Evolutionary conservation across 2,329 filamentous ascomycete species (phyloP).

Genomic region (Clathrospora elynae): DNA sequence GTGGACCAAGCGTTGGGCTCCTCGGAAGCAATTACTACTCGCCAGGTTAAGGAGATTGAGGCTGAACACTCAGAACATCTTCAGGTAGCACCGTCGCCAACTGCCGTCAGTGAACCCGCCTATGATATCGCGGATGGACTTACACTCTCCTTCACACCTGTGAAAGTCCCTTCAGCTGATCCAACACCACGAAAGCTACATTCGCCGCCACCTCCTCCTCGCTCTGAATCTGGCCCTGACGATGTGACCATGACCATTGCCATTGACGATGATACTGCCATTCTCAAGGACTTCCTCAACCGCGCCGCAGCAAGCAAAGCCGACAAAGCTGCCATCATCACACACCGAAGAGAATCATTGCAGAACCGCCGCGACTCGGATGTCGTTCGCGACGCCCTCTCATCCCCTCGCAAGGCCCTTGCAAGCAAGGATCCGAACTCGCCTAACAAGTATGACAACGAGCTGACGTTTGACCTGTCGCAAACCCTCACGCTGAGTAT

Average conservation of each 20-base stretch:
- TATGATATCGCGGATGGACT: slow-evolving; percentile 42
- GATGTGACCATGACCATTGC: slow-evolving; percentile 41
- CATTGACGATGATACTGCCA: slow-evolving; percentile 55
- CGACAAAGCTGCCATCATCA: slow-evolving; percentile 40
- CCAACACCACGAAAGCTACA: slow-evolving; percentile 32
- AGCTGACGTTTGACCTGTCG: slow-evolving; percentile 39
- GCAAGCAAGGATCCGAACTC: slow-evolving; percentile 56
- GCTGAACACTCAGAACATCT: background rate
- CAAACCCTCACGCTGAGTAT: slow-evolving; percentile 35
- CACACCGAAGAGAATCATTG: slow-evolving; percentile 50
- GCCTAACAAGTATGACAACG: slow-evolving; percentile 47
- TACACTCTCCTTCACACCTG: slow-evolving; percentile 28
- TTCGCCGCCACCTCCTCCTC: slow-evolving; percentile 39
- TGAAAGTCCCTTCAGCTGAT: slow-evolving; percentile 16
- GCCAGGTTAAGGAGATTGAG: background rate
- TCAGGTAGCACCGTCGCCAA: background rate
- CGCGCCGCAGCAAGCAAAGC: slow-evolving; percentile 56
- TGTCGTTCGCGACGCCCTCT: slow-evolving; percentile 53
- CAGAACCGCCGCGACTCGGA: slow-evolving; percentile 56
- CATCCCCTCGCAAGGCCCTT: slow-evolving; percentile 52
- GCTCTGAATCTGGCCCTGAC: slow-evolving; percentile 28
- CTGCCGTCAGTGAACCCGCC: background rate
- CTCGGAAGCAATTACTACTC: background rate
- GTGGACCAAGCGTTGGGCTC: background rate
- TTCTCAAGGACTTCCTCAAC: slow-evolving; percentile 56